Conservation (phyloP, 768 basidiomycete species). For the Bullera alba region DNA sequence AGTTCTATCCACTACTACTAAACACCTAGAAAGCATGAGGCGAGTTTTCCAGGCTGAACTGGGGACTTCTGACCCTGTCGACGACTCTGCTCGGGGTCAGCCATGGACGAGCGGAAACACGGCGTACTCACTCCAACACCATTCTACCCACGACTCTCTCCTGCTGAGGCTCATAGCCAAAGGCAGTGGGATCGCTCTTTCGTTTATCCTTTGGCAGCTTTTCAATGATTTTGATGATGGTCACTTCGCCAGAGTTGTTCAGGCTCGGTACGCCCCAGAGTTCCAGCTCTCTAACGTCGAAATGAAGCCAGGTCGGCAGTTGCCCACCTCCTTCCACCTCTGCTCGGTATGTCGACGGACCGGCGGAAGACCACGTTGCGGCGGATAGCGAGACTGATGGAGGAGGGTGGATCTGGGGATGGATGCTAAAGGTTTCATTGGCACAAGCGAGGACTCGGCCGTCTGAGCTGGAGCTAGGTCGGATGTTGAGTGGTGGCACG, state of each 20-base stretch:
- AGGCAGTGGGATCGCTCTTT: conserved; percentile 36
- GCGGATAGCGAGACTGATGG: conserved; percentile 40
- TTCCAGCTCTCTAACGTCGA: conserved; percentile 42
- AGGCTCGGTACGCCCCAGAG: conserved; percentile 45
- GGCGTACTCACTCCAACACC: conserved; percentile 37
- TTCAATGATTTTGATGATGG: conserved; percentile 38
- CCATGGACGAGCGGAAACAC: background rate
- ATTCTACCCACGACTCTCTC: conserved; percentile 42
- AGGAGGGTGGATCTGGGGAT: conserved; percentile 43
- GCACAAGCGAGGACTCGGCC: conserved; percentile 35
- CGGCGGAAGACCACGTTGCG: conserved; percentile 43
- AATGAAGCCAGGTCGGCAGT: conserved; percentile 43
- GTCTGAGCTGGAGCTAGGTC: conserved; percentile 16
- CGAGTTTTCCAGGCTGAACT: conserved; percentile 34
- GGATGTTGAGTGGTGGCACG: conserved; percentile 7
- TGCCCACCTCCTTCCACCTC: conserved; percentile 30
- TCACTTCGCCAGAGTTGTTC: conserved; percentile 25
- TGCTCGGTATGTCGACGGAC: conserved; percentile 43
- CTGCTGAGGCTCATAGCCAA: conserved; percentile 33
- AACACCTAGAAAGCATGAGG: conserved; percentile 32
- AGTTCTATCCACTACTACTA: background rate
- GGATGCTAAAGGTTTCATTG: conserved; percentile 45
- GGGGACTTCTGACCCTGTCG: conserved; percentile 35
- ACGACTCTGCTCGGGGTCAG: conserved; percentile 28
- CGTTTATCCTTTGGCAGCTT: conserved; percentile 35